These are phyloP conservation scores for Daldinia sp. DNA, from an alignment of 2,329 filamentous ascomycete species.

Conservation along the genomic window DNA sequence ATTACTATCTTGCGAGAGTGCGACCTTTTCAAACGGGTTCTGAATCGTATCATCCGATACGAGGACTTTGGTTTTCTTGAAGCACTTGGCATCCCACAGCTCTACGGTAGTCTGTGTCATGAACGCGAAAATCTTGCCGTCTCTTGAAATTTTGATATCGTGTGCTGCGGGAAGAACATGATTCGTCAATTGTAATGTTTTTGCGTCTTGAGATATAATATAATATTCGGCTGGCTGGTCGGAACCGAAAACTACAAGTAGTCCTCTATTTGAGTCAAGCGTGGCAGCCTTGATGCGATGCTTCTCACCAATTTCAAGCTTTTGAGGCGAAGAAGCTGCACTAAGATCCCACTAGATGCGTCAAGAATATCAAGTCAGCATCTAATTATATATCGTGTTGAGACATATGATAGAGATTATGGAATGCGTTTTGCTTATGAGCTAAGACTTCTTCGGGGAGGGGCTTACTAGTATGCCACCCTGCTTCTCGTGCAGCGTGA, in stretches of 20 bases:
- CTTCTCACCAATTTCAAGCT: background rate
- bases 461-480: constrained; percentile 2
- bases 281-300: background rate
- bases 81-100: background rate
- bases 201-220: background rate
- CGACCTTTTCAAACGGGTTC: background rate
- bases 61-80: background rate
- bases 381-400: background rate
- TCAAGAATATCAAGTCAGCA: background rate
- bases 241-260: background rate
- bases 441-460: too few relatives aligned
- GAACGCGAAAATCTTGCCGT: background rate
- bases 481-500: constrained; percentile 2
- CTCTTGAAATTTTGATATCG: background rate
- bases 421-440: background rate
- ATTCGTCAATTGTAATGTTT: background rate
- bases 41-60: background rate
- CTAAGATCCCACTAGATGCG: background rate
- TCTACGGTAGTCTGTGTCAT: background rate
- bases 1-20: background rate
- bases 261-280: background rate
- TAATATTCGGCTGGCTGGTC: background rate
- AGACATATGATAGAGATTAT: too few relatives aligned
- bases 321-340: background rate
- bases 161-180: background rate